phyloP scores from a whole-genome alignment of 169 alveolate genomes.

The Plasmodium cynomolgi region DNA sequence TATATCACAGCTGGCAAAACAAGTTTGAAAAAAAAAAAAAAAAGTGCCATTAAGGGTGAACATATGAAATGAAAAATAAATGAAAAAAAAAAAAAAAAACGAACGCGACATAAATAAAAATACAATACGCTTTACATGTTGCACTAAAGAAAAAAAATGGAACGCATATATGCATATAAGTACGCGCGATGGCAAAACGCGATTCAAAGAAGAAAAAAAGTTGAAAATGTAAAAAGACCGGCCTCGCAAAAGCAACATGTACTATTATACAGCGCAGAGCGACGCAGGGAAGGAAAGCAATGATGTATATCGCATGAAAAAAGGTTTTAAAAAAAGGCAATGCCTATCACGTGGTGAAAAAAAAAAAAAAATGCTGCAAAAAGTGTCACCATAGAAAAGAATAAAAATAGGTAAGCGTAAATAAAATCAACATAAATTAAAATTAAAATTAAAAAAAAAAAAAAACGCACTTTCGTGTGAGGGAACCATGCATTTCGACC shows the following conservation, averaged over 20 bases:
- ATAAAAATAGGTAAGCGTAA: not conserved
- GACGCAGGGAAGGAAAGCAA: not conserved
- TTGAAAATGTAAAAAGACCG: not conserved
- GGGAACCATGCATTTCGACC: not conserved
- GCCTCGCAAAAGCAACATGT: not conserved
- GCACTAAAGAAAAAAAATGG: not conserved
- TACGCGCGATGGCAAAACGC: not conserved
- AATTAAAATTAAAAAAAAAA: too few species aligned
- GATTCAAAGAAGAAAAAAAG: not conserved
- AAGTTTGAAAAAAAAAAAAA: too few species aligned
- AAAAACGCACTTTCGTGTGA: not conserved
- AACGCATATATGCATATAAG: not conserved
- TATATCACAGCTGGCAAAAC: too few species aligned
- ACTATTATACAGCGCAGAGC: not conserved
- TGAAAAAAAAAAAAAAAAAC: too few species aligned
- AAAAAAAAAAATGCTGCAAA: not conserved
- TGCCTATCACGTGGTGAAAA: not conserved
- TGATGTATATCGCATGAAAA: not conserved
- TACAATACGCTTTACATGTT: not conserved
- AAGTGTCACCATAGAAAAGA: not conserved
- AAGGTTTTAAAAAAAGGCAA: not conserved
- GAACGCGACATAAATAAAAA: not conserved
- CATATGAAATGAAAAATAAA: too few species aligned
- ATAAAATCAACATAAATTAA: too few species aligned
- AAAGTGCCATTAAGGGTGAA: too few species aligned